A percentile compares a stretch with the other conserved stretches of the same genome.
phyloP scores from a whole-genome alignment of 306 rosid species.

The Cyclanthera cordifolia region DNA sequence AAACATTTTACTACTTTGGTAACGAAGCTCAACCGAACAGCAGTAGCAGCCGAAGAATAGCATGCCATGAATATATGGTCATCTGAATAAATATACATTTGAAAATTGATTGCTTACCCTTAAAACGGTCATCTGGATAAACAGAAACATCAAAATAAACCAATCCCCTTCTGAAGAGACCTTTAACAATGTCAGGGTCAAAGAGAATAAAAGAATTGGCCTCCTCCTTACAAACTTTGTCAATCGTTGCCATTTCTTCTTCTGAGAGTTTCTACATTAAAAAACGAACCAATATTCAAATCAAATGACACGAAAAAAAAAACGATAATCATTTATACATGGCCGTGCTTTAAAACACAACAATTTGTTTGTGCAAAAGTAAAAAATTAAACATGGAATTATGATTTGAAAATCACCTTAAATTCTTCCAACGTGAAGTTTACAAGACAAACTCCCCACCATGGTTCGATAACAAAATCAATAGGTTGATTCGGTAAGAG shows the following conservation, averaged over 20 bases:
- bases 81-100: conserved; percentile 2
- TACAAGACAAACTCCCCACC: conserved; percentile 96
- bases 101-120: conserved; percentile 35
- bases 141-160: conserved; percentile 81
- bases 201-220: conserved; percentile 60
- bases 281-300: conserved; percentile 13
- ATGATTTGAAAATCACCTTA: conserved; percentile 52
- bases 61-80: background rate
- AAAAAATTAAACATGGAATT: background rate
- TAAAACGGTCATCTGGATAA: conserved; percentile 68
- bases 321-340: background rate
- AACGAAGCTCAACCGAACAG: conserved; percentile 1
- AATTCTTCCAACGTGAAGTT: conserved; percentile 94
- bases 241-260: conserved; percentile 73
- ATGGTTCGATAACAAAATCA: conserved; percentile 74
- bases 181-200: conserved; percentile 54
- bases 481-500: conserved; percentile 79
- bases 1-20: background rate
- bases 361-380: conserved; percentile 8
- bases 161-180: conserved; percentile 56
- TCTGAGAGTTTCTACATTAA: conserved; percentile 65
- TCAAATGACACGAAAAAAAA: conserved; percentile 11
- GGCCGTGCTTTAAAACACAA: background rate
- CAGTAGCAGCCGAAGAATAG: background rate
- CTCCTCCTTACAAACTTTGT: conserved; percentile 79